A percentile compares a stretch with the other conserved stretches of the same genome.
Evolutionary conservation across 2,329 filamentous ascomycete genomes (phyloP).

Genomic region (Fusarium dlaminii): DNA sequence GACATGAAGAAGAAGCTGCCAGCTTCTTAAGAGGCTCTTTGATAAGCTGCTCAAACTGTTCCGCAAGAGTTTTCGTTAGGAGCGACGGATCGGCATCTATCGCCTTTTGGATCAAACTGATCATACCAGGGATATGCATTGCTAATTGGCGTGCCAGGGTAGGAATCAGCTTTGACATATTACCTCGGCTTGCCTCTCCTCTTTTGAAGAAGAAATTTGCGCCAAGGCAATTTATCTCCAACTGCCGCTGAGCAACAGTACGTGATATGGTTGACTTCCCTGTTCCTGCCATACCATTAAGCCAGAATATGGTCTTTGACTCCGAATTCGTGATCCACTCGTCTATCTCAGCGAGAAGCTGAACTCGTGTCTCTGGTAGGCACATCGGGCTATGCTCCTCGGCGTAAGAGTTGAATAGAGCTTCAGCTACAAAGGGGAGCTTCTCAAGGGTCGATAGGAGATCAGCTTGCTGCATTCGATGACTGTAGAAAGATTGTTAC

Average conservation of each 20-base stretch:
- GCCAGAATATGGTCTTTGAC: conserved; percentile 48
- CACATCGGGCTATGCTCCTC: conserved; percentile 47
- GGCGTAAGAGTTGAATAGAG: conserved; percentile 48
- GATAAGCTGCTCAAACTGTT: neutral
- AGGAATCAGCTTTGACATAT: conserved; percentile 49
- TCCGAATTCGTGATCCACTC: conserved; percentile 9
- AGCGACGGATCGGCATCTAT: neutral
- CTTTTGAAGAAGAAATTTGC: conserved; percentile 57
- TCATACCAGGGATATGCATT: neutral
- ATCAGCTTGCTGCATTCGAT: neutral
- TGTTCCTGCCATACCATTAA: conserved; percentile 52
- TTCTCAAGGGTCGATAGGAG: rapidly evolving
- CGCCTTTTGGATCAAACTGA: neutral
- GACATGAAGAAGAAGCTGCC: neutral
- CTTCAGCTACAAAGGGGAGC: conserved; percentile 1
- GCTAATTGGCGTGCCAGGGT: conserved; percentile 51
- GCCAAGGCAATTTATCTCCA: conserved; percentile 21
- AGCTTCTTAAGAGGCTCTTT: neutral
- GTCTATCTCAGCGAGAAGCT: conserved; percentile 40
- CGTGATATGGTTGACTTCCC: conserved; percentile 53
- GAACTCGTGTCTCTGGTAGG: conserved; percentile 43
- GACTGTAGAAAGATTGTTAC: neutral
- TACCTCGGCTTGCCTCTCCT: conserved; percentile 48
- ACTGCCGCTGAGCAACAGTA: conserved; percentile 48
- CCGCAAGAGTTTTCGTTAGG: neutral